Evolutionary conservation across 2,329 filamentous ascomycete species (phyloP).

Genomic region (Aspergillus sclerotialis): DNA sequence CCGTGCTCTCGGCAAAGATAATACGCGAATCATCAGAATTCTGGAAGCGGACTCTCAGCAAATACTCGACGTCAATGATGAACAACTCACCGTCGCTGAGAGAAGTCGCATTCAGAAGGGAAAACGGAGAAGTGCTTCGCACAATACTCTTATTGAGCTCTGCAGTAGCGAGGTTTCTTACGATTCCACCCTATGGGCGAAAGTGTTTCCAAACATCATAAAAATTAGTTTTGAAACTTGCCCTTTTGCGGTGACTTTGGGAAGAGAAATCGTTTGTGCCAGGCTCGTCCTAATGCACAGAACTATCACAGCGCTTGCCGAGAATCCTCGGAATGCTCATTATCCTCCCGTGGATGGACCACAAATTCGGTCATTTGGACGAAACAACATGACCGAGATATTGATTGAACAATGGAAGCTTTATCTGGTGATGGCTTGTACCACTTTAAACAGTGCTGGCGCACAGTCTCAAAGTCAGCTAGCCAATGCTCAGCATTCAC

Average conservation of each 20-base stretch:
- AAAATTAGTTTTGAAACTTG: conserved; percentile 85
- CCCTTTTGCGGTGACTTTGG: conserved; percentile 82
- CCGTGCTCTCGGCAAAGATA: conserved; percentile 71
- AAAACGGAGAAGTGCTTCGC: conserved; percentile 73
- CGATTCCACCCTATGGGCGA: conserved; percentile 93
- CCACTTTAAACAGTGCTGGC: conserved; percentile 80
- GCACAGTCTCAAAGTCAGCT: conserved; percentile 54
- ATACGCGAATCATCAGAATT: conserved; percentile 80
- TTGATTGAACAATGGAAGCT: conserved; percentile 97
- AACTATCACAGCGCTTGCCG: conserved; percentile 69
- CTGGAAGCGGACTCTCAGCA: conserved; percentile 82
- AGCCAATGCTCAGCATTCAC: conserved; percentile 62
- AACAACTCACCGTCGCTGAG: conserved; percentile 76
- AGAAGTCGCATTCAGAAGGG: conserved; percentile 86
- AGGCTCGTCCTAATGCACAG: conserved; percentile 90
- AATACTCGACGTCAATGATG: conserved; percentile 87
- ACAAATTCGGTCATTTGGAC: conserved; percentile 34
- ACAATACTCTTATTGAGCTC: conserved; percentile 83
- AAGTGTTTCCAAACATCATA: conserved; percentile 93
- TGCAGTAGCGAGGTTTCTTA: conserved; percentile 94
- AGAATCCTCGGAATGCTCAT: conserved; percentile 54
- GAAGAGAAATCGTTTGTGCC: conserved; percentile 86
- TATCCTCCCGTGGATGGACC: conserved; percentile 28
- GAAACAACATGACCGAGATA: conserved; percentile 65
- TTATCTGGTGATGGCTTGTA: conserved; percentile 94